Base-by-base conservation (phyloP, 495 filamentous ascomycete genomes). In the Parathielavia appendiculata region DNA sequence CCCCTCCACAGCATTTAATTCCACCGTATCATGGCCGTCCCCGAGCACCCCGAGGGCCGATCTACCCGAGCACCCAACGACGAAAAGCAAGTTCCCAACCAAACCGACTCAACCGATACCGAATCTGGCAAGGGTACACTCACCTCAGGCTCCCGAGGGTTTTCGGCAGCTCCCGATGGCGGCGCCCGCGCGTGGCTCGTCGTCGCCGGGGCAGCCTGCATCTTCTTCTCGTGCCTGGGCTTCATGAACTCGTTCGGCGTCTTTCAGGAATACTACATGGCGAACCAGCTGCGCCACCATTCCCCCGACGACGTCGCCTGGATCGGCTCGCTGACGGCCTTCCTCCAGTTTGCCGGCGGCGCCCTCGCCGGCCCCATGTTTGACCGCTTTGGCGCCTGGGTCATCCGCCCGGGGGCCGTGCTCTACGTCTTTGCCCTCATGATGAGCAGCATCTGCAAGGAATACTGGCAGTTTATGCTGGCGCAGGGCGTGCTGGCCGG, bases 381-480 rank as follows among this genome's bases (percentile, higher is more conserved):
- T 58, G 81, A 83, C 63, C 75, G 76, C 35, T 78, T 67, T 65
- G 79, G 81, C 17, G 65, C 69, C 40, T 68, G 67, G 71, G 61
- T 77, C 40, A 70, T 81, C 38, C 72, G 68, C 0, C 72, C 72
- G 0, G 70, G 69, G 13, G 69, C 68, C 1, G 38, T 76, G 23
- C 12, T 68, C 1, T 75, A 75, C 51, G 57, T 80, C 22, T 59
- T 74, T 48, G 56, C 69, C 30, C 65, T 74, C 22, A 83, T 88
- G 78, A 81, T 86, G 78, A 73, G 68, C 0, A 81, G 77, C 19
- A 65, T 87, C 1, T 86, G 82, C 65, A 69, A 66, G 5, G 47
- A 78, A 39, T 84, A 82, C 67, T 87, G 76, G 61, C 83, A 88
- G 47, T 82, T 88, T 60, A 70, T 85, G 54, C 79, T 88, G 11